Conservation (phyloP, 208 protist genomes). For the Leishmania guyanensis region DNA sequence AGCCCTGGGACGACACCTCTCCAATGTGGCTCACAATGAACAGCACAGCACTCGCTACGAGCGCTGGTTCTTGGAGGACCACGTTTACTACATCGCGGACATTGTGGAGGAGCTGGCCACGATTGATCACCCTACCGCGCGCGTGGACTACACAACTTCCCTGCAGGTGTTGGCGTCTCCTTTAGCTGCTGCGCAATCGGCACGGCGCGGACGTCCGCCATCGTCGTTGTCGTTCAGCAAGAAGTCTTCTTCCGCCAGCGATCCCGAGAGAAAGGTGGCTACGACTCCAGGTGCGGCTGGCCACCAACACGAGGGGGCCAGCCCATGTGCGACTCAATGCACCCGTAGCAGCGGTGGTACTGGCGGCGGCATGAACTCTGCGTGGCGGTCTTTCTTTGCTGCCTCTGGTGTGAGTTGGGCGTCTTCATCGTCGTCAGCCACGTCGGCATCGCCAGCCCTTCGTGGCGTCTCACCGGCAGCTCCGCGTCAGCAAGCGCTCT, state of each 20-base stretch:
- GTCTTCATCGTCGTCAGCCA: background rate
- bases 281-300: background rate
- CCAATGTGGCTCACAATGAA: constrained; percentile 38
- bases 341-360: background rate
- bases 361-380: constrained; percentile 4
- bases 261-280: background rate
- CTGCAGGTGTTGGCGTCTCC: background rate
- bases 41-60: constrained; percentile 47
- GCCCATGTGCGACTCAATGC: background rate
- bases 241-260: background rate
- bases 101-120: constrained; percentile 40
- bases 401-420: background rate
- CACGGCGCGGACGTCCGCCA: background rate
- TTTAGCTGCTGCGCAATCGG: background rate
- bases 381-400: constrained; percentile 29
- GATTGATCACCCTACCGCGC: constrained; percentile 33
- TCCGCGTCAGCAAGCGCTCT: constrained; percentile 18
- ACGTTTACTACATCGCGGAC: constrained; percentile 34
- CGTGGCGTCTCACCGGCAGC: background rate
- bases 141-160: constrained; percentile 20
- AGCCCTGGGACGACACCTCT: constrained; percentile 30
- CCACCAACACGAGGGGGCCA: background rate
- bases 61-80: constrained; percentile 40
- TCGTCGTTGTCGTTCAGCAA: background rate
- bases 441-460: background rate